Evolutionary conservation across 768 basidiomycete genomes (phyloP).

Genomic region (Serendipita vermifera): DNA sequence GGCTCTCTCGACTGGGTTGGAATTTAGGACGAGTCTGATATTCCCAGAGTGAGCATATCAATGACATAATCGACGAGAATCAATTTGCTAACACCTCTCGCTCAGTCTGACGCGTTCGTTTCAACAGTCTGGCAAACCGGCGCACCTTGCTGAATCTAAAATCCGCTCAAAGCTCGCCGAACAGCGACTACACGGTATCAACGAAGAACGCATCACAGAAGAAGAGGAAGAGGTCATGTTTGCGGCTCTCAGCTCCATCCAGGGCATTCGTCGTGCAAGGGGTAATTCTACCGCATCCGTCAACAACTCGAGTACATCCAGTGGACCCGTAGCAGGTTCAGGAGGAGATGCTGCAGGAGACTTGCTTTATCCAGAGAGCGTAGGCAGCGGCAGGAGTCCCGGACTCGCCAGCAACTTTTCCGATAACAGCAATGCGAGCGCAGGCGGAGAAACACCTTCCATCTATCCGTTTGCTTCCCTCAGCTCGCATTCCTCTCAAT

Average conservation of each 20-base stretch:
- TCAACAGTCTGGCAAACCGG: conserved; percentile 27
- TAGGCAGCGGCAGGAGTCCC: too few relatives aligned
- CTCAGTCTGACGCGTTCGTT: conserved; percentile 52
- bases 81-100: background rate
- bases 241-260: conserved; percentile 50
- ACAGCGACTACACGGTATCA: conserved; percentile 56
- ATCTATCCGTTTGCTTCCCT: conserved; percentile 8
- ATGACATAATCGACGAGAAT: conserved; percentile 9
- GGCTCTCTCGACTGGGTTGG: conserved; percentile 51
- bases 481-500: conserved; percentile 1
- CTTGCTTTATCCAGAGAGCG: conserved; percentile 7
- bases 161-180: conserved; percentile 57
- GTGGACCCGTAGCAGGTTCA: too few relatives aligned
- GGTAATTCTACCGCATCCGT: background rate
- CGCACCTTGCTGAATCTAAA: conserved; percentile 51
- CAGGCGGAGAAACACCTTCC: conserved; percentile 9
- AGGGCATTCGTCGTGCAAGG: conserved; percentile 17
- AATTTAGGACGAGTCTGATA: conserved; percentile 80
- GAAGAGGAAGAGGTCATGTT: conserved; percentile 79
- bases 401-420: too few relatives aligned
- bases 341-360: background rate
- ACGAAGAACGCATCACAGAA: conserved; percentile 52
- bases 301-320: too few relatives aligned
- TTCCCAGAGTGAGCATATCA: conserved; percentile 57
- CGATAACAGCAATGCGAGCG: too few relatives aligned